These are phyloP conservation scores for Tephrocybe rancida DNA, from an alignment of 768 basidiomycete species.

Conservation along the genomic window DNA sequence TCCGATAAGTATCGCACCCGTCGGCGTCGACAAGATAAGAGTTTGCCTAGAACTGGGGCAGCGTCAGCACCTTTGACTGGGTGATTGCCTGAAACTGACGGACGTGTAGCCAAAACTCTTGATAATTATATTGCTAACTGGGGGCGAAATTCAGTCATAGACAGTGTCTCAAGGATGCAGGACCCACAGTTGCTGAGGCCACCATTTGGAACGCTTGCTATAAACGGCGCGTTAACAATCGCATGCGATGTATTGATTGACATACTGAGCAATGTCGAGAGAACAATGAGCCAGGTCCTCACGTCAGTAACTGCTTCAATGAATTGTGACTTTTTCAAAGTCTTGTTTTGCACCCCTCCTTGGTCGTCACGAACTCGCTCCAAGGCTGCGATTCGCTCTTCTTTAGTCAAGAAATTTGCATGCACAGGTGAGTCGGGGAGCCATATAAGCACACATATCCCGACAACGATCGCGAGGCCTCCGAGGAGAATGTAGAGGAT, in stretches of 20 bases:
- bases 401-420: conserved; percentile 53
- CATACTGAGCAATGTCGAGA: conserved; percentile 61
- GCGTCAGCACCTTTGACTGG: not conserved
- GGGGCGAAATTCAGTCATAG: not conserved
- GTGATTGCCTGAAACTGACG: conserved; percentile 15
- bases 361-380: conserved; percentile 71
- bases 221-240: conserved; percentile 1
- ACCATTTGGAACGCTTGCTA: conserved; percentile 70
- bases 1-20: conserved; percentile 48
- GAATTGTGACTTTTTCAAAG: conserved; percentile 59
- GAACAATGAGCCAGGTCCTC: conserved; percentile 63
- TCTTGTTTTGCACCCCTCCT: conserved; percentile 64
- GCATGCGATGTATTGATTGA: not conserved
- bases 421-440: conserved; percentile 69
- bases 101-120: conserved; percentile 67
- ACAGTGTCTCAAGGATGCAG: not conserved
- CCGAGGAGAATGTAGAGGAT: conserved; percentile 65
- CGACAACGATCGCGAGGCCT: conserved; percentile 62
- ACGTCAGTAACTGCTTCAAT: conserved; percentile 58
- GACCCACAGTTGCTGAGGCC: conserved; percentile 61
- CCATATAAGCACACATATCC: conserved; percentile 56
- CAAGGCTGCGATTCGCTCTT: conserved; percentile 63
- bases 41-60: conserved; percentile 55
- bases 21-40: conserved; percentile 59
- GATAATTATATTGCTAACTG: conserved; percentile 66